Evolutionary conservation across 371 early-diverging fungal genomes (phyloP).

Genomic region (Mortierella polycephala): DNA sequence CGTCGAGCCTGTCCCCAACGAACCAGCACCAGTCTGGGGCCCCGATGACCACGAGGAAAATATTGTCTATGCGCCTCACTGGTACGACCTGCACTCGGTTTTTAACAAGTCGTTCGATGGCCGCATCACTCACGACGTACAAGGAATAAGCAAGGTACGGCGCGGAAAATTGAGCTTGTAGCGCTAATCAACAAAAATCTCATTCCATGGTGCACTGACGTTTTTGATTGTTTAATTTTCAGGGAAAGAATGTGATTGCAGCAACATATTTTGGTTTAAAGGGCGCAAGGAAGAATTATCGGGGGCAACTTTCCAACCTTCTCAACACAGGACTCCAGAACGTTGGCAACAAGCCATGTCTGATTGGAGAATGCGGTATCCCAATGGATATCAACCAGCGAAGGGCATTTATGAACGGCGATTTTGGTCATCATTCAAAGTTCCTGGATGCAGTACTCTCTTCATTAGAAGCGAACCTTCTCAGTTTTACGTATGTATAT

Average conservation of each 20-base stretch:
- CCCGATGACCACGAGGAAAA: conserved; percentile 66
- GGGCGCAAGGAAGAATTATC: conserved; percentile 82
- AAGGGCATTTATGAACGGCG: conserved; percentile 72
- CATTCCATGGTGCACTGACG: too few relatives aligned
- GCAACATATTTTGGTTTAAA: conserved; percentile 84
- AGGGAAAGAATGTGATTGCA: conserved; percentile 76
- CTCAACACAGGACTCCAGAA: conserved; percentile 65
- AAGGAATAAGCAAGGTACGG: conserved; percentile 72
- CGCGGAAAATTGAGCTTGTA: neutral
- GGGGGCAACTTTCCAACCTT: conserved; percentile 77
- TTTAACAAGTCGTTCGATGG: conserved; percentile 82
- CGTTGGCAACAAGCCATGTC: conserved; percentile 74
- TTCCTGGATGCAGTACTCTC: conserved; percentile 81
- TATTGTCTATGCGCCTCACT: conserved; percentile 83
- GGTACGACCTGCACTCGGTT: conserved; percentile 84
- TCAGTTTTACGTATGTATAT: conserved; percentile 73
- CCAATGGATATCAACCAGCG: conserved; percentile 88
- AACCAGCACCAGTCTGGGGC: conserved; percentile 73
- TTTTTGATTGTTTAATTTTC: neutral
- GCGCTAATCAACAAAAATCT: neutral
- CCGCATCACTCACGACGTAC: conserved; percentile 81
- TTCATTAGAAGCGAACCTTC: conserved; percentile 78
- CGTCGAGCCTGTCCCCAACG: conserved; percentile 84
- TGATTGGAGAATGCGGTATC: conserved; percentile 87
- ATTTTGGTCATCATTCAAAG: conserved; percentile 74